Evolutionary conservation across 2,329 filamentous ascomycete genomes (phyloP).

Genomic region (Diplodia seriata): DNA sequence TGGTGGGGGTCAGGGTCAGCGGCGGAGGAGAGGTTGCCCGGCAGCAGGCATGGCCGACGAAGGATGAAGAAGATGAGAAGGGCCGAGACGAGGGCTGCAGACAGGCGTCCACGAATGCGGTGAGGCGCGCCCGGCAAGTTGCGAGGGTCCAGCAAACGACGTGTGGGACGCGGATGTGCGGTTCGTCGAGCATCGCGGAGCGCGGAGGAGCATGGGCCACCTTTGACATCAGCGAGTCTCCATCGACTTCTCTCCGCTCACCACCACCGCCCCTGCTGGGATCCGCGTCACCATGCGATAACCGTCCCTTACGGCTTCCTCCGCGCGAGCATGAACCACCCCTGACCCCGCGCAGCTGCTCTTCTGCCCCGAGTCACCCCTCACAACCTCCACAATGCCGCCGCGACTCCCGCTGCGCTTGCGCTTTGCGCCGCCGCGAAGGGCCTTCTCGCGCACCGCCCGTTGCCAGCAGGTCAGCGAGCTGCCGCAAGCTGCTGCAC

Average conservation of each 20-base stretch:
- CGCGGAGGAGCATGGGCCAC: slow-evolving; percentile 22
- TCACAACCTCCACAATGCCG: neutral
- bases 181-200: neutral
- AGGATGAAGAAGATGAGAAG: neutral
- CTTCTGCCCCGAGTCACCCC: neutral
- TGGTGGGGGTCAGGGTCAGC: slow-evolving; percentile 21
- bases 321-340: neutral
- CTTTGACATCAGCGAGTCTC: slow-evolving; percentile 2
- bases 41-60: slow-evolving; percentile 6
- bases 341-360: neutral
- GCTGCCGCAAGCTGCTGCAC: slow-evolving; percentile 39
- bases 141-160: neutral
- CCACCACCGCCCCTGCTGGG: neutral
- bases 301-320: neutral
- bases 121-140: slow-evolving; percentile 24
- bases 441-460: slow-evolving; percentile 41
- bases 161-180: neutral
- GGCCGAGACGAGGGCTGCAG: slow-evolving; percentile 13
- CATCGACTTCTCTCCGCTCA: neutral
- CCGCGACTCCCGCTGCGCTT: slow-evolving; percentile 16
- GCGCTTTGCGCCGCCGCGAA: slow-evolving; percentile 5
- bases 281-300: neutral
- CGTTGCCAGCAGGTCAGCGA: slow-evolving; percentile 37
- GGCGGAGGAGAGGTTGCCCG: slow-evolving; percentile 28
- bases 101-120: slow-evolving; percentile 20